Conservation (phyloP, 768 basidiomycete species). For the Wakefieldia striispora region DNA sequence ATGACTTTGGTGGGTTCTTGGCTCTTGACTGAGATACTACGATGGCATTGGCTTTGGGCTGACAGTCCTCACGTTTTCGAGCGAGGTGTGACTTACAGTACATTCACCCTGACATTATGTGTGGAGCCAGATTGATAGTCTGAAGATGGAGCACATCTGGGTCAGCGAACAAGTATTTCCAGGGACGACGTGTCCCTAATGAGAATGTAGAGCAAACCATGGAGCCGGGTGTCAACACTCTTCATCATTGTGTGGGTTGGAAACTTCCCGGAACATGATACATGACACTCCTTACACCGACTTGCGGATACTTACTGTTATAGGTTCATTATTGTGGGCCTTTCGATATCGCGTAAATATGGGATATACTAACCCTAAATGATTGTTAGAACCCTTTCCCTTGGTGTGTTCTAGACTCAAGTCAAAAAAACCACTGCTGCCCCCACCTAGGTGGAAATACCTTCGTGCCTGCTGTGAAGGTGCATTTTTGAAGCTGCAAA, state of each 20-base stretch:
- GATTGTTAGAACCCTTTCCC: neutral
- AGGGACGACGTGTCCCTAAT: neutral
- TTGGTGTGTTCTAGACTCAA: neutral
- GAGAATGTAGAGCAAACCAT: neutral
- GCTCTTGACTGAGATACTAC: neutral
- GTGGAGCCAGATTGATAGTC: neutral
- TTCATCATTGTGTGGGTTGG: neutral
- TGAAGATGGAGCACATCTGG: conserved; percentile 1
- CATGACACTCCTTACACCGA: neutral
- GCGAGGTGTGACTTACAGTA: conserved; percentile 1
- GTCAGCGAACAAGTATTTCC: neutral
- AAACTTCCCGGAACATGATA: neutral
- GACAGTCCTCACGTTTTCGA: conserved; percentile 3
- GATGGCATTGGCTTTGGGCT: neutral
- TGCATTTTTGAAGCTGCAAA: neutral
- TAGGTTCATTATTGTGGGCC: conserved; percentile 11
- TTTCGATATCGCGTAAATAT: neutral
- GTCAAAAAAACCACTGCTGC: neutral
- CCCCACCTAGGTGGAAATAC: conserved; percentile 2
- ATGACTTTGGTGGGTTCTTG: neutral
- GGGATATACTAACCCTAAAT: neutral
- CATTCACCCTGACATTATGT: too few species aligned
- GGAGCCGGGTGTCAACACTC: neutral
- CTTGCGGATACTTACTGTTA: neutral
- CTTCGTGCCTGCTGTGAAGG: conserved; percentile 8